phyloP scores from a whole-genome alignment of 768 basidiomycete species.

The Kwoniella mangroviensis region DNA sequence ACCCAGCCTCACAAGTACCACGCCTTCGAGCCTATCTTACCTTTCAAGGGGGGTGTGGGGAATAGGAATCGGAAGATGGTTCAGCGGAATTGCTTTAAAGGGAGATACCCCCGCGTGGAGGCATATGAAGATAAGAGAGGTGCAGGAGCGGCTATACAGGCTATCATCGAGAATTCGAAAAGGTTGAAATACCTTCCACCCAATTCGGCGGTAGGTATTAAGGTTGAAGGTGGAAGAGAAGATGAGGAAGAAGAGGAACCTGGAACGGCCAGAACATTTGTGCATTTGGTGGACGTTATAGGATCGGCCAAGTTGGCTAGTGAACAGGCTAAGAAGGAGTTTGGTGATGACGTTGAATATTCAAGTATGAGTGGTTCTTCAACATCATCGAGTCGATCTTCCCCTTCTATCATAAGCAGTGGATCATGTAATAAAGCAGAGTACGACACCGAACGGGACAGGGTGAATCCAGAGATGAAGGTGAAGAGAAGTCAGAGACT shows the following conservation, averaged over 20 bases:
- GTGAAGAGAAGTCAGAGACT: not conserved
- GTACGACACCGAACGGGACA: not conserved
- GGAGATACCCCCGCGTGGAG: slow-evolving; percentile 31
- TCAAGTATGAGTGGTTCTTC: not conserved
- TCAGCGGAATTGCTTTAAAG: slow-evolving; percentile 21
- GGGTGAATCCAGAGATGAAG: not conserved
- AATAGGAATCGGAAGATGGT: slow-evolving; percentile 14
- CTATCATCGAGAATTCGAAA: slow-evolving; percentile 36
- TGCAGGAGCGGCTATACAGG: slow-evolving; percentile 37
- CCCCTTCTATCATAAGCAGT: not conserved
- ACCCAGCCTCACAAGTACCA: not conserved
- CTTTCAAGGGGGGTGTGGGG: not conserved
- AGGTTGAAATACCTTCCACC: slow-evolving; percentile 8
- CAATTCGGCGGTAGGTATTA: not conserved
- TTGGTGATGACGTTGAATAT: not conserved
- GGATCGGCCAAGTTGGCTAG: slow-evolving; percentile 13
- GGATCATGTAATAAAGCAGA: not conserved
- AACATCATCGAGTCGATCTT: not conserved
- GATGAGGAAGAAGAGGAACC: not conserved
- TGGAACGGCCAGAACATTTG: not conserved
- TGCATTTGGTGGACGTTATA: slow-evolving; percentile 17
- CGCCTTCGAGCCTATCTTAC: not conserved
- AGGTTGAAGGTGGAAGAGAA: not conserved
- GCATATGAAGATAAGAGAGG: slow-evolving; percentile 29
- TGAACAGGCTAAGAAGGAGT: slow-evolving; percentile 20